Percentiles rank a stretch among this genome's conserved stretches.
Evolutionary conservation across 73 alveolate species (phyloP).

Genomic region (Paramecium pentaurelia): DNA sequence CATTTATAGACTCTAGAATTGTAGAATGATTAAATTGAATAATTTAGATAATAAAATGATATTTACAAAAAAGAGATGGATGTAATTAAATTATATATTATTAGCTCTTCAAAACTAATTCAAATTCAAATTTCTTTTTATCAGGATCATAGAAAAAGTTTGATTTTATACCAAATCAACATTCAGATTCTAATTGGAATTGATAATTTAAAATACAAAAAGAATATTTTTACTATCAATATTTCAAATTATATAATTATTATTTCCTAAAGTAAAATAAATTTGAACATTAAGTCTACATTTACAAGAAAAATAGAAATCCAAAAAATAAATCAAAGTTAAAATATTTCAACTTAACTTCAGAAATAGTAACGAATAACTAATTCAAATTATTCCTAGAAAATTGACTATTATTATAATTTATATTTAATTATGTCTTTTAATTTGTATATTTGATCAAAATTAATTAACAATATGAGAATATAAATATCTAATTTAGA

Average conservation of each 20-base stretch:
- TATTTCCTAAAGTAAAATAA: background rate
- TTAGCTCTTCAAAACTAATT: constrained; percentile 5
- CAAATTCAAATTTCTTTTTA: background rate
- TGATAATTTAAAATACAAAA: background rate
- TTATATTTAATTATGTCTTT: background rate
- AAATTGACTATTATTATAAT: background rate
- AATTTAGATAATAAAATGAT: constrained; percentile 19
- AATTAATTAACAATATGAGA: background rate
- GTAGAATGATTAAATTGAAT: background rate
- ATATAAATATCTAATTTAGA: background rate
- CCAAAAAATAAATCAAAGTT: background rate
- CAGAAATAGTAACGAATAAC: background rate
- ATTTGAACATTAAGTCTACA: too few species aligned
- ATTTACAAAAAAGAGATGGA: background rate
- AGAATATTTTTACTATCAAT: background rate
- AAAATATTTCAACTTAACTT: background rate
- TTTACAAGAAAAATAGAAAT: background rate
- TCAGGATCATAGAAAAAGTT: constrained; percentile 12
- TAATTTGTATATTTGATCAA: background rate
- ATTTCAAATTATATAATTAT: background rate
- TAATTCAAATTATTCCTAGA: background rate
- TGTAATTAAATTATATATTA: background rate
- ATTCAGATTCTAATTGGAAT: constrained; percentile 38
- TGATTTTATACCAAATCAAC: background rate
- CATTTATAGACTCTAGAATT: background rate